phyloP scores from a whole-genome alignment of 768 basidiomycete species.

The Rhodosporidiobolus odoratus region DNA sequence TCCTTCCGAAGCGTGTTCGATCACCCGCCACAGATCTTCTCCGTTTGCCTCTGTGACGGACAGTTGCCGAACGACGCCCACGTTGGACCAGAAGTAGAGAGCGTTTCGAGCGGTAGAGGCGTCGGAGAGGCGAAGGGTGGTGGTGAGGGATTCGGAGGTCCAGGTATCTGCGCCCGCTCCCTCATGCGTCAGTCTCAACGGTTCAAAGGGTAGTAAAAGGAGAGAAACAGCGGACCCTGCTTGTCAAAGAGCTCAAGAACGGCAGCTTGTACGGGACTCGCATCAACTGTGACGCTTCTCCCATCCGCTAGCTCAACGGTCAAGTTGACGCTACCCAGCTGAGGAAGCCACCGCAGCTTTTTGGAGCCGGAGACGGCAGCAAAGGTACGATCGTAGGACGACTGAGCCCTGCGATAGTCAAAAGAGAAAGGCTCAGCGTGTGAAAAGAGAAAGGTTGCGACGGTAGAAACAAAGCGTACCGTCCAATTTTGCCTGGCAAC shows the following conservation, averaged over 20 bases:
- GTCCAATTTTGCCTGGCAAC: slow-evolving; percentile 79
- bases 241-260: slow-evolving; percentile 79
- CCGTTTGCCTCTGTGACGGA: slow-evolving; percentile 37
- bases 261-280: slow-evolving; percentile 82
- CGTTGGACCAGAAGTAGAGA: slow-evolving; percentile 73
- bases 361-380: slow-evolving; percentile 87
- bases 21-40: slow-evolving; percentile 56
- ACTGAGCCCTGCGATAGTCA: slow-evolving; percentile 13
- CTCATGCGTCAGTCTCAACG: background rate
- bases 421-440: background rate
- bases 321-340: slow-evolving; percentile 76
- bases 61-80: slow-evolving; percentile 63
- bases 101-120: slow-evolving; percentile 64
- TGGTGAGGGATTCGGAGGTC: slow-evolving; percentile 64
- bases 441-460: background rate
- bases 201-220: background rate
- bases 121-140: slow-evolving; percentile 62
- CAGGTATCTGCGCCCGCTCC: slow-evolving; percentile 48
- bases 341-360: slow-evolving; percentile 77
- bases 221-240: slow-evolving; percentile 51
- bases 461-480: slow-evolving; percentile 51
- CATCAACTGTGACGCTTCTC: slow-evolving; percentile 67
- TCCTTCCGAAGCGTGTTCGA: slow-evolving; percentile 56
- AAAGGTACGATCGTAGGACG: slow-evolving; percentile 67
- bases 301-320: slow-evolving; percentile 72